Evolutionary conservation across 1,139 yeast species (phyloP).

Genomic region (Kodamaea ohmeri): DNA sequence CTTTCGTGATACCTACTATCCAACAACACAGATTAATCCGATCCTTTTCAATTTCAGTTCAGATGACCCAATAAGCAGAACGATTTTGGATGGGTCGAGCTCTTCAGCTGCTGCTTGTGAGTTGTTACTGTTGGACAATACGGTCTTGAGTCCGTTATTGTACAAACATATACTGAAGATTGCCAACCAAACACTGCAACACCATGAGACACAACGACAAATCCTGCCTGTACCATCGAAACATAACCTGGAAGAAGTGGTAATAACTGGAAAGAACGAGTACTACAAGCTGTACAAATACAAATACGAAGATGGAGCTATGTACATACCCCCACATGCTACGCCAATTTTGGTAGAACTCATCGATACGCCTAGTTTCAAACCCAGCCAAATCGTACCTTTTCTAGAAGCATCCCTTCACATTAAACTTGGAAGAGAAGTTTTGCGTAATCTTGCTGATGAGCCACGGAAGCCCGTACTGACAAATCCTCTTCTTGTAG

Average conservation of each 20-base stretch:
- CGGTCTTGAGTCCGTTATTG: conserved; percentile 31
- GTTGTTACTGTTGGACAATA: conserved; percentile 14
- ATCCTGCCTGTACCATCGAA: background rate
- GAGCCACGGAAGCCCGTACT: conserved; percentile 64
- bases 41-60: conserved; percentile 55
- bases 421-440: conserved; percentile 55
- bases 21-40: conserved; percentile 56
- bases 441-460: conserved; percentile 59
- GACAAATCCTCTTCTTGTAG: conserved; percentile 67
- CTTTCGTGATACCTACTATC: conserved; percentile 60
- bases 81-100: conserved; percentile 47
- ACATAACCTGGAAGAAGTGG: conserved; percentile 9
- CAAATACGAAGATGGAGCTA: conserved; percentile 21
- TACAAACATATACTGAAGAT: conserved; percentile 19
- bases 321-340: conserved; percentile 36
- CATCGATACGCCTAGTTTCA: conserved; percentile 71
- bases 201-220: background rate
- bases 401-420: conserved; percentile 70
- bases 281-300: conserved; percentile 24
- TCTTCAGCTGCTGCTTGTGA: conserved; percentile 11
- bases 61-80: conserved; percentile 32
- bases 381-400: conserved; percentile 64
- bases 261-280: conserved; percentile 19
- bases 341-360: conserved; percentile 64
- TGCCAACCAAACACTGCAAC: conserved; percentile 8